Percentiles rank a stretch among this genome's conserved stretches.
Conservation (phyloP, 2,329 filamentous ascomycete species). For the Pseudogymnoascus sp. region DNA sequence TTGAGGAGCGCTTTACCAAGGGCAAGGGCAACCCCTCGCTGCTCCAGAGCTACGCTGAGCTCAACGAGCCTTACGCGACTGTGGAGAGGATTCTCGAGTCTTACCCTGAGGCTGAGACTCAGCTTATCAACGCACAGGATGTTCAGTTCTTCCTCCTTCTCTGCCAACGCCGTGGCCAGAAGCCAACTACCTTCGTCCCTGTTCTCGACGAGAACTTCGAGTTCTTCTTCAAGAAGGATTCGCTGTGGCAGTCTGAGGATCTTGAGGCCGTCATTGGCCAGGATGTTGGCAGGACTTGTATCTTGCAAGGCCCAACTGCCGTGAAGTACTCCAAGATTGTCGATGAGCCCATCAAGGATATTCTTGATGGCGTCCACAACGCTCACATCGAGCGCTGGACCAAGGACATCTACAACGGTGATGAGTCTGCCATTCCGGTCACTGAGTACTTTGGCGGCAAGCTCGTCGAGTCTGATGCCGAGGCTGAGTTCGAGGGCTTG, state of each 20-base stretch:
- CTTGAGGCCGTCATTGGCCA: conserved; percentile 91
- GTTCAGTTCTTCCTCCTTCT: conserved; percentile 94
- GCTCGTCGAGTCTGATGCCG: conserved; percentile 63
- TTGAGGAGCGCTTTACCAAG: conserved; percentile 93
- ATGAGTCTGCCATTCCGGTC: conserved; percentile 68
- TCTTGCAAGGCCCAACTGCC: conserved; percentile 89
- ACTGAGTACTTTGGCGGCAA: conserved; percentile 96
- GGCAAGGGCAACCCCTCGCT: conserved; percentile 65
- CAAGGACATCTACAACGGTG: conserved; percentile 69
- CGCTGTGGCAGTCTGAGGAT: conserved; percentile 97
- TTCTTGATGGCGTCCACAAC: conserved; percentile 84
- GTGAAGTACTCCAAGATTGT: conserved; percentile 83
- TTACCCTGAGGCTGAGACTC: conserved; percentile 79
- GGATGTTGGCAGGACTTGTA: conserved; percentile 93
- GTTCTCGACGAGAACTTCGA: conserved; percentile 96
- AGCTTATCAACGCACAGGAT: conserved; percentile 97
- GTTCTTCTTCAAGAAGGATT: conserved; percentile 99
- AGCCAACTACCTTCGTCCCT: conserved; percentile 94
- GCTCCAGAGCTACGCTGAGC: conserved; percentile 83
- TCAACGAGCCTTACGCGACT: conserved; percentile 72
- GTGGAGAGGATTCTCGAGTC: conserved; percentile 72
- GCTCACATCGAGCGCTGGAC: conserved; percentile 77
- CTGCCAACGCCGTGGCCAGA: conserved; percentile 86
- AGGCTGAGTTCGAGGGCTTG: conserved; percentile 77
- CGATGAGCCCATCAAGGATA: conserved; percentile 92